These are phyloP conservation scores for Psilocybe mexicana DNA, from an alignment of 1,284 basidiomycete species.

Conservation along the genomic window DNA sequence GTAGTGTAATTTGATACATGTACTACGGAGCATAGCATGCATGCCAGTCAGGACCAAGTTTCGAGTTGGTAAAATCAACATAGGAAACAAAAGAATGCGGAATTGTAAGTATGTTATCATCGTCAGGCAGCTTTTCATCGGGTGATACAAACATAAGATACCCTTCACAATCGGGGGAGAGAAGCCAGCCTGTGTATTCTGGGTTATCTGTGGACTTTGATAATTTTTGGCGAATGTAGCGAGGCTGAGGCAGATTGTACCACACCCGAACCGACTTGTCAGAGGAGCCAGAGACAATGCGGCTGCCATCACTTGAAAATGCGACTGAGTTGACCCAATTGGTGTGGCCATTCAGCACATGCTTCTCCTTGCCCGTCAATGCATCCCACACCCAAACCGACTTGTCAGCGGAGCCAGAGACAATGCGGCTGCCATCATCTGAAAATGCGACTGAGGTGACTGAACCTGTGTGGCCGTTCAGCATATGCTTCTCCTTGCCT, in stretches of 20 bases:
- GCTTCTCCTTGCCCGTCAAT: not conserved
- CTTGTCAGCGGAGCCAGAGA: not conserved
- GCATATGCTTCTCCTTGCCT: too few relatives aligned
- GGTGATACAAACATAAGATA: constrained; percentile 3
- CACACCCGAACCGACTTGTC: not conserved
- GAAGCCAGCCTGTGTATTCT: constrained; percentile 8
- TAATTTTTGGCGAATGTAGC: not conserved
- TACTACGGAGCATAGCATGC: constrained; percentile 3
- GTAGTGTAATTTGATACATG: too few relatives aligned
- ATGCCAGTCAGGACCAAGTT: constrained; percentile 2
- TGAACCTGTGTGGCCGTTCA: not conserved
- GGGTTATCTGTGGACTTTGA: not conserved
- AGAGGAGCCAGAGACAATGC: not conserved
- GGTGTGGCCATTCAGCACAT: not conserved
- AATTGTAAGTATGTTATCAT: constrained; percentile 3
- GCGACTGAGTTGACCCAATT: not conserved
- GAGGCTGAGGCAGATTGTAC: not conserved
- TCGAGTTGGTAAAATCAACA: constrained; percentile 7
- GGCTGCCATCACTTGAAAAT: not conserved
- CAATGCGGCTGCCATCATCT: not conserved
- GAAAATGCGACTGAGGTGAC: constrained; percentile 4
- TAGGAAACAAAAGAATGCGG: not conserved
- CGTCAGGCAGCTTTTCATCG: not conserved
- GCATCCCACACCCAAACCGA: not conserved
- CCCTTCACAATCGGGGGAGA: not conserved